Evolutionary conservation across 345 rosid species (phyloP), one percentile per base, ranked within the genome.

Genomic region (Ceriops tagal): DNA sequence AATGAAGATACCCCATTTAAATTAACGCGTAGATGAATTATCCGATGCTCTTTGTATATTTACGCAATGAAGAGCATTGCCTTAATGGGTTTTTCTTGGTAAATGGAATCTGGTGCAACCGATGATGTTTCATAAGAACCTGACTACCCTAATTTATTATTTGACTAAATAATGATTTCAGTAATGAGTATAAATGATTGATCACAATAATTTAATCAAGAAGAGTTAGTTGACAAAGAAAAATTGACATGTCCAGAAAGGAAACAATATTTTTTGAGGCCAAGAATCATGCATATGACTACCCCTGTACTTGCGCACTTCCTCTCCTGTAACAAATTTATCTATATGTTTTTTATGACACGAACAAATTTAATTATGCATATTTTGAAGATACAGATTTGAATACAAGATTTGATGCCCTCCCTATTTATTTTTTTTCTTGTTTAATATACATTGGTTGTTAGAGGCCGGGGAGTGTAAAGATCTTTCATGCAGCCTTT

Each of bases 341-440:
- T 18, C 11, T 28, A 16, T 31, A 13, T 55, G 4, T 19, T 16
- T 22, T n/a, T 22, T 9, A 22, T 24, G 27, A 31, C 34, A 22
- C 28, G 8, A 55, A 55, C 27, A 55, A 16, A 32, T 37, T 0
- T 35, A 43, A 27, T 53, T 35, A 35, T 58, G 61, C 22, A 58
- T 47, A 16, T 4, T 37, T 47, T 65, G 52, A 65, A 57, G 73
- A 65, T 61, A 27, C 21, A 47, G 71, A 73, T 69, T 46, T 27
- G 35, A 30, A 47, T 58, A 5, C 26, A 73, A 75, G 75, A 76
- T 79, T 75, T 75, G 69, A 69, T 79, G 60, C 77, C n/a, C 1
- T 7, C 43, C 62, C 55, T 56, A 6, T 53, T 3, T 20, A 8
- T 49, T 9, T 5, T 63, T 26, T 15, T 3, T 58, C n/a, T 62